Percentiles rank a stretch among this genome's conserved stretches.
These are phyloP conservation scores for Venustampulla echinocandica DNA, from an alignment of 495 filamentous ascomycete species.

Conservation along the genomic window DNA sequence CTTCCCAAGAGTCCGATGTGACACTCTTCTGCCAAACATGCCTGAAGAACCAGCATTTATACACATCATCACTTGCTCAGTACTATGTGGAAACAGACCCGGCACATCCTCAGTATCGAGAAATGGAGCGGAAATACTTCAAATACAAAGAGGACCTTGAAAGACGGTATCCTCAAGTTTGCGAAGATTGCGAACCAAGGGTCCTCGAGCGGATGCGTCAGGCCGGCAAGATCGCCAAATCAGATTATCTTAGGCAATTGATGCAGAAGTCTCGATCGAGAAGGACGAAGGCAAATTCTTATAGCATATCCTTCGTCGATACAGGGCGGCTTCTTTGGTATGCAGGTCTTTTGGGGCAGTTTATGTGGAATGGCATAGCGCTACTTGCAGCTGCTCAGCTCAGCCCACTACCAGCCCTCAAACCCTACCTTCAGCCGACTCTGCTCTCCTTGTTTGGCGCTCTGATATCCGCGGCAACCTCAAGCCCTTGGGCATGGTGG, in stretches of 20 bases:
- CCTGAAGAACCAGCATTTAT: constrained; percentile 72
- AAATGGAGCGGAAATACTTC: constrained; percentile 43
- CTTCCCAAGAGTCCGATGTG: constrained; percentile 25
- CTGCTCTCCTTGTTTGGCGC: not conserved
- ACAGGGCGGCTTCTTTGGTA: constrained; percentile 41
- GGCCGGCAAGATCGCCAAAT: constrained; percentile 68
- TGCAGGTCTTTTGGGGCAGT: constrained; percentile 43
- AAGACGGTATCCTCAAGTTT: constrained; percentile 74
- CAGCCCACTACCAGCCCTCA: not conserved
- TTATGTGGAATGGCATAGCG: constrained; percentile 41
- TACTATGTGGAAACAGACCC: constrained; percentile 39
- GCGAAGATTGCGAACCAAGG: constrained; percentile 60
- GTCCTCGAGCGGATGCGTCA: constrained; percentile 56
- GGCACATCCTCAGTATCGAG: constrained; percentile 55
- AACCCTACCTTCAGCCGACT: not conserved
- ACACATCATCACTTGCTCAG: constrained; percentile 54
- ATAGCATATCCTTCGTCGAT: constrained; percentile 44
- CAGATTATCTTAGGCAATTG: constrained; percentile 64
- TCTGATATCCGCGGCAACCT: not conserved
- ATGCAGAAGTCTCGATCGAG: constrained; percentile 53
- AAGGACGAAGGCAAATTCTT: constrained; percentile 29
- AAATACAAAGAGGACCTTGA: constrained; percentile 58
- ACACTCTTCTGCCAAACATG: constrained; percentile 71
- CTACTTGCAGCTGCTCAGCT: constrained; percentile 12
- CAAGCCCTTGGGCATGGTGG: constrained; percentile 20